phyloP scores from a whole-genome alignment of 1,284 basidiomycete genomes.

The Puccinia hordei region DNA sequence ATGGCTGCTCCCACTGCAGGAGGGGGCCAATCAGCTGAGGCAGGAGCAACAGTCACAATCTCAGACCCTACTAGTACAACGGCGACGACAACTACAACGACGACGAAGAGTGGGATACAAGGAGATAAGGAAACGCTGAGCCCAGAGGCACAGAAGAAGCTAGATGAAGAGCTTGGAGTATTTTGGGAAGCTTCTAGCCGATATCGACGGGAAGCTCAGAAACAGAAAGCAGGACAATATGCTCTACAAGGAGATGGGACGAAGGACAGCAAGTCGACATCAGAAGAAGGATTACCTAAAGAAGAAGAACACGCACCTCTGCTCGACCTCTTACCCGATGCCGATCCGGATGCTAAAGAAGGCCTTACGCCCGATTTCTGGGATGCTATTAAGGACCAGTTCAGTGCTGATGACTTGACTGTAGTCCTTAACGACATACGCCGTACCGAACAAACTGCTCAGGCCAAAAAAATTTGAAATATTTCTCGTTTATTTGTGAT shows the following conservation, averaged over 20 bases:
- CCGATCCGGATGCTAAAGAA: constrained; percentile 50
- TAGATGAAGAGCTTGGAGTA: constrained; percentile 43
- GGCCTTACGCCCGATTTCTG: constrained; percentile 39
- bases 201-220: constrained; percentile 34
- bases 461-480: neutral
- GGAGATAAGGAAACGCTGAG: neutral
- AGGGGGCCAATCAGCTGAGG: neutral
- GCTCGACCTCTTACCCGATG: constrained; percentile 40
- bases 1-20: neutral
- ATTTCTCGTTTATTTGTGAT: neutral
- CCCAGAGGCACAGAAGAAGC: constrained; percentile 12
- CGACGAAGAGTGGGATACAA: neutral
- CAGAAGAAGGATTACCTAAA: neutral
- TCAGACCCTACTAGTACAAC: neutral
- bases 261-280: neutral
- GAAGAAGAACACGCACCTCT: neutral
- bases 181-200: constrained; percentile 47
- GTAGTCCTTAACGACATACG: constrained; percentile 9
- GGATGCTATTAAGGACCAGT: constrained; percentile 27
- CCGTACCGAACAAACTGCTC: constrained; percentile 7
- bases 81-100: neutral
- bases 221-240: constrained; percentile 34
- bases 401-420: neutral
- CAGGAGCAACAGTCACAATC: neutral
- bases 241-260: constrained; percentile 31